phyloP scores from a whole-genome alignment of 164 flowering plant species.

The Magnolia sinica region DNA sequence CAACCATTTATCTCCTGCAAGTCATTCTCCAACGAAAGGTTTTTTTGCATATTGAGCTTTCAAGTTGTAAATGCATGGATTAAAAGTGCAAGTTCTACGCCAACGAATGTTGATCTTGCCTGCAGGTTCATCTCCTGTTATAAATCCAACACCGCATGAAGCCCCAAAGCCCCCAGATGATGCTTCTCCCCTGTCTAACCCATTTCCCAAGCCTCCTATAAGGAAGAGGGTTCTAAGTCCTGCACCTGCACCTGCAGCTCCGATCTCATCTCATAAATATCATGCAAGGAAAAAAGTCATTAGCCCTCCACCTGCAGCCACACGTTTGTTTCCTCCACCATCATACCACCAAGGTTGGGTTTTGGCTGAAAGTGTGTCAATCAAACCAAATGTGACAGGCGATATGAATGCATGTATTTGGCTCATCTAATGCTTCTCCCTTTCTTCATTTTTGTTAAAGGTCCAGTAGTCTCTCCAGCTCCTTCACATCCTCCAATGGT shows the following conservation, averaged over 20 bases:
- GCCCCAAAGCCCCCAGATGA: conserved; percentile 11
- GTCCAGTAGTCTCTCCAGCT: conserved; percentile 28
- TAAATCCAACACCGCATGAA: conserved; percentile 33
- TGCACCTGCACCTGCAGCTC: conserved; percentile 37
- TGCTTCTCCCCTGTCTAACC: conserved; percentile 1
- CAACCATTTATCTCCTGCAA: conserved; percentile 21
- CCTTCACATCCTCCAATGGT: conserved; percentile 21
- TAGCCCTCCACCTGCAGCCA: conserved; percentile 33
- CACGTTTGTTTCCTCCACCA: conserved; percentile 29
- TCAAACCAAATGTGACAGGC: neutral
- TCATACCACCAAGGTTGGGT: conserved; percentile 39
- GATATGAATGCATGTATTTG: neutral
- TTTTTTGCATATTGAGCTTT: neutral
- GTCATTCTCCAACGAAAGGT: conserved; percentile 36
- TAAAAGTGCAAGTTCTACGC: neutral
- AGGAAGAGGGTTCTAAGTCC: conserved; percentile 24
- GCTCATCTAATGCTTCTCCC: too few species aligned
- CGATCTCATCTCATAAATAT: conserved; percentile 26
- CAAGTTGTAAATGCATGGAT: neutral
- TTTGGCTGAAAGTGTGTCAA: neutral
- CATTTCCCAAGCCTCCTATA: neutral
- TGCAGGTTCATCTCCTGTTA: conserved; percentile 27
- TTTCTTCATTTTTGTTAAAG: conserved; percentile 14
- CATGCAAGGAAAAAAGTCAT: conserved; percentile 29
- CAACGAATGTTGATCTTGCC: neutral